Base-by-base conservation (phyloP, 805 yeast species). In the Lipomyces orientalis region DNA sequence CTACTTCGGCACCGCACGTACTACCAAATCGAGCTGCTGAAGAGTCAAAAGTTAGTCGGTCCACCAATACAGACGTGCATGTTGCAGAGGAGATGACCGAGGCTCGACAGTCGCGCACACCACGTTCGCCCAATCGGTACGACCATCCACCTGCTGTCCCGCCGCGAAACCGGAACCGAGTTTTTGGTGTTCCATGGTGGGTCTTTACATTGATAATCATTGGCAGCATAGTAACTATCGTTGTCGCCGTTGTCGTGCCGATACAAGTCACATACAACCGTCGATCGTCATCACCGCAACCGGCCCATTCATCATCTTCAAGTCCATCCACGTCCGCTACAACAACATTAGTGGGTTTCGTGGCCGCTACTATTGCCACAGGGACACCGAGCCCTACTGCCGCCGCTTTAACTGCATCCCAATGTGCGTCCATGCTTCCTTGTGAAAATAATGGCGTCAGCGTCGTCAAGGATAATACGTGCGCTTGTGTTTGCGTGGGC, bases 181-280 rank as follows among this genome's bases (percentile, higher is more conserved):
- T 65, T 9, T 54, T 60, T 14, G 64, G 68, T 7, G 49, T 67
- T 25, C 68, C 66, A 3, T 56, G 62, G 61, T 65, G 71, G 71
- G 35, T 52, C 10, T 65, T 67, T 29, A 61, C 64, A 2, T 33
- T 67, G 14, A n/a, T 59, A 6, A 25, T 65, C 14, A 0, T 62
- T 9, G 43, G 29, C 8, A 52, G 51, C 19, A 37, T 65, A 31
- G 31, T 33, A 31, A 54, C 62, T 14, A 57, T 67, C 14, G 62
- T 65, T 19, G 60, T 67, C 54, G 34, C 60, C 58, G 54, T 67
- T 31, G 68, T 67, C n/a, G 71, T 67, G n/a, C 71, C 71, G 22
- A 49, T 64, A 14, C 68, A 65, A 52, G 64, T 67, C 39, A 55
- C 56, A 43, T 22, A 54, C 37, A 31, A 54, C 12, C 58, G 58